phyloP scores from a whole-genome alignment of 495 filamentous ascomycete genomes.

The Cudoniella acicularis region DNA sequence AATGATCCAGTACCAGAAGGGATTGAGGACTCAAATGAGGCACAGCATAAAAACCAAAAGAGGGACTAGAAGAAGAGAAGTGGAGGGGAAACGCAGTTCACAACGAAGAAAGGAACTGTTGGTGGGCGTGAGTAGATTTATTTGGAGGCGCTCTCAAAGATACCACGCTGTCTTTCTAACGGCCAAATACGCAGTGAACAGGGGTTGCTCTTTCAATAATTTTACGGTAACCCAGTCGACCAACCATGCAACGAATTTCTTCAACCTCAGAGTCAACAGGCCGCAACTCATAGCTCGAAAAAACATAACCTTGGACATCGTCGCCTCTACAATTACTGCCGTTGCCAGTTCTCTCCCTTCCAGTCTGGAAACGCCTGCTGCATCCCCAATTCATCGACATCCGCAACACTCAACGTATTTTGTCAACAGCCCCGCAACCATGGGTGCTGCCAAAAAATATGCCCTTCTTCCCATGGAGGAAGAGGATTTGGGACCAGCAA shows the following conservation, averaged over 20 bases:
- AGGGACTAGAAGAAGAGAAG: slow-evolving; percentile 16
- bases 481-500: slow-evolving; percentile 52
- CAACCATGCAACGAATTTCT: background rate
- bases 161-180: slow-evolving; percentile 21
- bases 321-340: background rate
- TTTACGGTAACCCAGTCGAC: background rate
- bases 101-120: background rate
- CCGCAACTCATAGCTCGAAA: background rate
- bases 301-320: background rate
- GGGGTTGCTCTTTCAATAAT: background rate
- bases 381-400: no score
- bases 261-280: background rate
- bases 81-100: background rate
- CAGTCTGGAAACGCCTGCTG: no score
- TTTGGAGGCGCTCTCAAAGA: slow-evolving; percentile 6
- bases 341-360: no score
- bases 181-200: background rate
- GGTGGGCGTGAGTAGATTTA: background rate
- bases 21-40: slow-evolving; percentile 7
- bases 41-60: slow-evolving; percentile 18
- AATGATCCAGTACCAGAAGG: background rate
- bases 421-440: background rate
- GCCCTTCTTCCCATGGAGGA: slow-evolving; percentile 81
- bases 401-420: background rate
- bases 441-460: slow-evolving; percentile 65